phyloP scores from a whole-genome alignment of 2,329 filamentous ascomycete species.

The Metarhizium anisopliae region DNA sequence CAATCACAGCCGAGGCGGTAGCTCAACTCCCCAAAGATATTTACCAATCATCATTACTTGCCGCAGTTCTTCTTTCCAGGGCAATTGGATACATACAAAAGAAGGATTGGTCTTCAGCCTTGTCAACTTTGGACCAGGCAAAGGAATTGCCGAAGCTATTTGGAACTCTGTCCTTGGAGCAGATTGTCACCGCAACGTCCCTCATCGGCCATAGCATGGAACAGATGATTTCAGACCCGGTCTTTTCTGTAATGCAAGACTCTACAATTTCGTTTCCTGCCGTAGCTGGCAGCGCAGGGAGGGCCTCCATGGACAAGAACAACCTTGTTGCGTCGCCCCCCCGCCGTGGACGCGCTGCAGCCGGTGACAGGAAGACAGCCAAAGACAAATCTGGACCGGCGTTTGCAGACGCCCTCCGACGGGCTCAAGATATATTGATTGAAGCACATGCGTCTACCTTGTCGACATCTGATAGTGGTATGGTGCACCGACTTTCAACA shows the following conservation, averaged over 20 bases:
- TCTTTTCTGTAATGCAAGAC: conserved; percentile 84
- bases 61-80: conserved; percentile 25
- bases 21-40: conserved; percentile 19
- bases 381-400: conserved; percentile 22
- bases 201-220: conserved; percentile 60
- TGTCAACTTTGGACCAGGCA: conserved; percentile 43
- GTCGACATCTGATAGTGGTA: conserved; percentile 44
- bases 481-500: conserved; percentile 54
- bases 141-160: conserved; percentile 33
- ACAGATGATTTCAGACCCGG: conserved; percentile 68
- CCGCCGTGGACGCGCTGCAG: conserved; percentile 17
- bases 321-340: conserved; percentile 28
- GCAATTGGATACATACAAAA: conserved; percentile 37
- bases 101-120: conserved; percentile 50
- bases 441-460: conserved; percentile 52
- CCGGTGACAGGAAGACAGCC: conserved; percentile 13
- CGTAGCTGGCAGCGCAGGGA: conserved; percentile 38
- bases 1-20: conserved; percentile 8
- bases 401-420: conserved; percentile 51
- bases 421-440: conserved; percentile 57
- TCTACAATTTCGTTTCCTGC: conserved; percentile 85
- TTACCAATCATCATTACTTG: conserved; percentile 27
- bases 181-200: conserved; percentile 57
- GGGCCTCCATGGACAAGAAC: conserved; percentile 24
- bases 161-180: conserved; percentile 35